phyloP scores from a whole-genome alignment of 805 yeast species.

The Candida xiaguanensis region DNA sequence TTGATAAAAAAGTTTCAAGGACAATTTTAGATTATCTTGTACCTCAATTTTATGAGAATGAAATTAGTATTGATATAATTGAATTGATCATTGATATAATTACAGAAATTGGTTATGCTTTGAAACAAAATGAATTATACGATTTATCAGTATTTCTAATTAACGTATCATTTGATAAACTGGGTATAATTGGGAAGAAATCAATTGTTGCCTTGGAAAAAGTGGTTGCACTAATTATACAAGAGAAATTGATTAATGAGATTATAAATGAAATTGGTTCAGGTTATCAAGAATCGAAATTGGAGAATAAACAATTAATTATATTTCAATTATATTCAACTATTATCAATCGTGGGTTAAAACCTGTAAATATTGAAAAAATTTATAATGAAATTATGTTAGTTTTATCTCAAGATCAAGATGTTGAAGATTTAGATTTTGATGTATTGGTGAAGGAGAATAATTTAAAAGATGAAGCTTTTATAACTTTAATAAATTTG shows the following conservation, averaged over 20 bases:
- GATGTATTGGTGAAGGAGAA: constrained; percentile 42
- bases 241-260: constrained; percentile 4
- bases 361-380: constrained; percentile 6
- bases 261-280: constrained; percentile 1
- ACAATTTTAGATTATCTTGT: constrained; percentile 34
- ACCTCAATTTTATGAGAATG: constrained; percentile 31
- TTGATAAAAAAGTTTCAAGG: constrained; percentile 17
- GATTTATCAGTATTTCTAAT: constrained; percentile 27
- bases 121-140: constrained; percentile 33
- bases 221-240: constrained; percentile 26
- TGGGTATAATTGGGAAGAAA: constrained; percentile 46
- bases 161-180: constrained; percentile 33
- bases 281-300: not conserved
- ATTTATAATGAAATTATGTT: constrained; percentile 17
- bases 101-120: constrained; percentile 43
- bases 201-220: constrained; percentile 46
- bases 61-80: constrained; percentile 50
- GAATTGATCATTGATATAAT: constrained; percentile 60
- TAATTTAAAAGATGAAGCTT: constrained; percentile 49
- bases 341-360: constrained; percentile 12
- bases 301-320: constrained; percentile 6
- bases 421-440: constrained; percentile 37
- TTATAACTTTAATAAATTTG: constrained; percentile 39
- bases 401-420: constrained; percentile 16
- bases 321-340: constrained; percentile 15